Evolutionary conservation across 2,329 filamentous ascomycete genomes (phyloP).

Genomic region (Penicillium janthinellum): DNA sequence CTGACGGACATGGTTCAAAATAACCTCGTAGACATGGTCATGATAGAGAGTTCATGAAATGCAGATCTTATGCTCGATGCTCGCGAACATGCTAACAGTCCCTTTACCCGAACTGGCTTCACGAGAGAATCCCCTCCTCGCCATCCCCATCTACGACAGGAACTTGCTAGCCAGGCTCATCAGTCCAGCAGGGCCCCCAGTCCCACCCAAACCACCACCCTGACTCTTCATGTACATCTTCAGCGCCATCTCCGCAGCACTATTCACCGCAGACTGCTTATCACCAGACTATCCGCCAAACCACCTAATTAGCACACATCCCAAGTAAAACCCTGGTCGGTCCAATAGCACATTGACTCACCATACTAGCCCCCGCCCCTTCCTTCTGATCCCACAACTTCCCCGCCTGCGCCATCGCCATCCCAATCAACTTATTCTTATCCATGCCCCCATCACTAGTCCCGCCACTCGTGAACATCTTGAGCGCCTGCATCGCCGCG

Average conservation of each 20-base stretch:
- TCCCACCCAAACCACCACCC: slow-evolving; percentile 52
- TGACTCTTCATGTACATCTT: slow-evolving; percentile 89
- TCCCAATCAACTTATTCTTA: slow-evolving; percentile 78
- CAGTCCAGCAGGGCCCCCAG: slow-evolving; percentile 54
- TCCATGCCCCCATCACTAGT: slow-evolving; percentile 51
- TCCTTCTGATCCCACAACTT: slow-evolving; percentile 70
- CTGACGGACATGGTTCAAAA: not conserved
- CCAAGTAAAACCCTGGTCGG: not conserved
- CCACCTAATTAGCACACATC: slow-evolving; percentile 8
- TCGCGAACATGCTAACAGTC: not conserved
- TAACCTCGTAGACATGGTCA: not conserved
- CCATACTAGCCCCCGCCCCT: slow-evolving; percentile 54
- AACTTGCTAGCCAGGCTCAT: slow-evolving; percentile 65
- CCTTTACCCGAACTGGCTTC: not conserved
- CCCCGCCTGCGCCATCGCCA: slow-evolving; percentile 85
- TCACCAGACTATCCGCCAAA: slow-evolving; percentile 52
- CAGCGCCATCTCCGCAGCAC: slow-evolving; percentile 81
- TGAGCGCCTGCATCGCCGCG: slow-evolving; percentile 63
- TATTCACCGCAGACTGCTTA: slow-evolving; percentile 78
- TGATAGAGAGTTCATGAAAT: not conserved
- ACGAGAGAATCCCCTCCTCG: too few relatives aligned
- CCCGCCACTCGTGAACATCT: slow-evolving; percentile 68
- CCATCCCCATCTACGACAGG: slow-evolving; percentile 32
- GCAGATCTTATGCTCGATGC: not conserved
- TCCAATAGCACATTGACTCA: slow-evolving; percentile 34